These are phyloP conservation scores for Trametes coccinea DNA, from an alignment of 768 basidiomycete genomes.

Conservation along the genomic window DNA sequence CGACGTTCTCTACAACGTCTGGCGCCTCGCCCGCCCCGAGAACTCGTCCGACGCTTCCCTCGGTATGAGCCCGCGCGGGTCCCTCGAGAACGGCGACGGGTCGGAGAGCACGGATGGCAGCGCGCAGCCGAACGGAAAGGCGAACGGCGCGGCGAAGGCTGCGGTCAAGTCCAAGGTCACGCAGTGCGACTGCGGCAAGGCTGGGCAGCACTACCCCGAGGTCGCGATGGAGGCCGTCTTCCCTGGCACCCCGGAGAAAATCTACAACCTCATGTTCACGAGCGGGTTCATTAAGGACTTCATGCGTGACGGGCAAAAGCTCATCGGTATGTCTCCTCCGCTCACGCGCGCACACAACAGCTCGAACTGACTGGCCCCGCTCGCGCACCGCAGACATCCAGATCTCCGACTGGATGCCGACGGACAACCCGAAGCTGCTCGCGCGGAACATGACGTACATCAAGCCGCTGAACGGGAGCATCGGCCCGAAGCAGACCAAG, in stretches of 20 bases:
- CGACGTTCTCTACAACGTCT: conserved; percentile 95
- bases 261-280: conserved; percentile 94
- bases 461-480: conserved; percentile 82
- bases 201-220: conserved; percentile 70
- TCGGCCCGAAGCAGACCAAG: conserved; percentile 94
- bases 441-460: conserved; percentile 94
- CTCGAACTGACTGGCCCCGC: neutral
- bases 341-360: neutral
- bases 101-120: conserved; percentile 8
- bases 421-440: conserved; percentile 64
- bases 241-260: conserved; percentile 91
- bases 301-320: conserved; percentile 84
- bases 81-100: conserved; percentile 26
- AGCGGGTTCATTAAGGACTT: conserved; percentile 96
- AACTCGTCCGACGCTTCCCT: conserved; percentile 29
- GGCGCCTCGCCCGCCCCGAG: conserved; percentile 88
- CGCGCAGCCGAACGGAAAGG: conserved; percentile 7
- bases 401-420: conserved; percentile 91
- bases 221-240: conserved; percentile 74
- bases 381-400: conserved; percentile 69
- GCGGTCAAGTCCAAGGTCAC: conserved; percentile 53
- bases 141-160: conserved; percentile 18
- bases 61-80: conserved; percentile 25
- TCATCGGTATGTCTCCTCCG: conserved; percentile 61
- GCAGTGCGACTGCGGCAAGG: conserved; percentile 71